Evolutionary conservation across 768 basidiomycete species (phyloP).

Genomic region (Lactarius quietus): DNA sequence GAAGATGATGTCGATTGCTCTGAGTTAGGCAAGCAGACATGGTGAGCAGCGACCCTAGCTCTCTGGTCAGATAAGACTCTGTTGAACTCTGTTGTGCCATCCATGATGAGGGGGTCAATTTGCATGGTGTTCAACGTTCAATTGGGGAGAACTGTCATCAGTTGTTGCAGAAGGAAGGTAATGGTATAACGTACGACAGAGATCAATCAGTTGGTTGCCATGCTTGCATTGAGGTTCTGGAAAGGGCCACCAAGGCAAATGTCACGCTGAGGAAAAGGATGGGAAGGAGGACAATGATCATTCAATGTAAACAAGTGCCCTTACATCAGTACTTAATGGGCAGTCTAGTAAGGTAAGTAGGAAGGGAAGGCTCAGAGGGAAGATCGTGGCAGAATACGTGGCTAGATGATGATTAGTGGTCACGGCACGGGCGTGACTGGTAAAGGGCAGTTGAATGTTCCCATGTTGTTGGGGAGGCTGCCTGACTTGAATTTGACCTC

Average conservation of each 20-base stretch:
- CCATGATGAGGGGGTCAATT: constrained; percentile 56
- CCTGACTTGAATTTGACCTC: not conserved
- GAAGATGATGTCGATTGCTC: constrained; percentile 46
- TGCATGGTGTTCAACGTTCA: constrained; percentile 39
- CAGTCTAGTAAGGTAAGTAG: too few species aligned
- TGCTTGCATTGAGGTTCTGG: constrained; percentile 64
- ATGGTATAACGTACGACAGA: too few species aligned
- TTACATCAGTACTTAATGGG: too few species aligned
- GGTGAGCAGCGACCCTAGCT: too few species aligned
- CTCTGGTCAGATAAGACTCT: constrained; percentile 53
- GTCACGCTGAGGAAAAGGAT: constrained; percentile 37
- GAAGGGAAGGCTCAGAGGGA: too few species aligned
- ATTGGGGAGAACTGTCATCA: constrained; percentile 17
- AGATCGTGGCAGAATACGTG: too few species aligned
- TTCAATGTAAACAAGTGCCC: too few species aligned
- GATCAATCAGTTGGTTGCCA: constrained; percentile 51
- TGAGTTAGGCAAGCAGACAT: constrained; percentile 43
- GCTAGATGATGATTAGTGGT: not conserved
- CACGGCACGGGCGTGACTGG: too few species aligned
- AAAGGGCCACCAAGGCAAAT: constrained; percentile 65
- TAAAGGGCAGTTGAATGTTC: not conserved
- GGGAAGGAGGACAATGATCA: too few species aligned
- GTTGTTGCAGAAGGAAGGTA: constrained; percentile 5
- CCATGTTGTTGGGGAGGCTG: not conserved
- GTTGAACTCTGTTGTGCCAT: constrained; percentile 62